These are phyloP conservation scores for Hamigera avellanea DNA, from an alignment of 495 filamentous ascomycete species.

Conservation along the genomic window DNA sequence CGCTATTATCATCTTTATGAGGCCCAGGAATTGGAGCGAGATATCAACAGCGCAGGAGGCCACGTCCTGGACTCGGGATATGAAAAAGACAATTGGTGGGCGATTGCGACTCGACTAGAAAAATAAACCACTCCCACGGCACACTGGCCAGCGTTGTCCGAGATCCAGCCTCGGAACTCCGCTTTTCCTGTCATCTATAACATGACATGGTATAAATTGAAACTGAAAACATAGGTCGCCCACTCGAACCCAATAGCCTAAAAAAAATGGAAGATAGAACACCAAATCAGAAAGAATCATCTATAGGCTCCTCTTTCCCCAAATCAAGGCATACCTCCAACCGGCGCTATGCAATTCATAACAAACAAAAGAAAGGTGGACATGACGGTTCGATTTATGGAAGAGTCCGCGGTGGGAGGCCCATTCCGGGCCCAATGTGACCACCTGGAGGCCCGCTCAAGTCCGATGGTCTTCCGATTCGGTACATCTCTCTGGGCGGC, in stretches of 20 bases:
- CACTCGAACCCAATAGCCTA: not conserved
- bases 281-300: slow-evolving; percentile 10
- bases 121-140: slow-evolving; percentile 5
- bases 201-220: slow-evolving; percentile 4
- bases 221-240: slow-evolving; percentile 8
- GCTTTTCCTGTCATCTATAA: slow-evolving; percentile 2
- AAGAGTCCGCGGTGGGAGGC: slow-evolving; percentile 29
- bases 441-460: slow-evolving; percentile 19
- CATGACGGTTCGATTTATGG: slow-evolving; percentile 15
- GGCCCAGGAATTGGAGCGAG: slow-evolving; percentile 73
- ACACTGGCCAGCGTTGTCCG: slow-evolving; percentile 7
- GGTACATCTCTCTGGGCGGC: slow-evolving; percentile 29
- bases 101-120: slow-evolving; percentile 36
- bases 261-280: not conserved
- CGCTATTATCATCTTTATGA: slow-evolving; percentile 93
- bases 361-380: slow-evolving; percentile 18
- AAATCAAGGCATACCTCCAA: slow-evolving; percentile 31
- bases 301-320: slow-evolving; percentile 20
- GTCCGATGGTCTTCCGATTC: slow-evolving; percentile 22
- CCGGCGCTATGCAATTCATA: slow-evolving; percentile 38
- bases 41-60: slow-evolving; percentile 67
- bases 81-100: slow-evolving; percentile 99
- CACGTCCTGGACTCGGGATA: slow-evolving; percentile 71
- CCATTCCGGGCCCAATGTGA: slow-evolving; percentile 21
- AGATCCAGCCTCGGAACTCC: slow-evolving; percentile 27